phyloP scores from a whole-genome alignment of 805 yeast species.

The Brettanomyces sp. region DNA sequence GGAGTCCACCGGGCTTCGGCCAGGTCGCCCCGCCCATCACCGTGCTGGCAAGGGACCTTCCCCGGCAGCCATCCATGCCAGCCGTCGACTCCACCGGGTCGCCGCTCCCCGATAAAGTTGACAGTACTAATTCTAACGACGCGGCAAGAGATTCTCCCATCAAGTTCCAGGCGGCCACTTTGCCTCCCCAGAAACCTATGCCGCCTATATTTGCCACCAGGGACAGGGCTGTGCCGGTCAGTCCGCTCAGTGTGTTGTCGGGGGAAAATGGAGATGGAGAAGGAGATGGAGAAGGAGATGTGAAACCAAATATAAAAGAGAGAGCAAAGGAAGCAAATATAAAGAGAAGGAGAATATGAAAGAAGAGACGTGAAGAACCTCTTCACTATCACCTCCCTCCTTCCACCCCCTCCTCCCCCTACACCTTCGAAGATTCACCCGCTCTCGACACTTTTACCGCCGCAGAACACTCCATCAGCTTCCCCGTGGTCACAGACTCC shows the following conservation, averaged over 20 bases:
- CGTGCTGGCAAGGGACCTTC: constrained; percentile 25
- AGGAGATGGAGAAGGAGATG: no score
- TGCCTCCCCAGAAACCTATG: neutral
- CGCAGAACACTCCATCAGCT: neutral
- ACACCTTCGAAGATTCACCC: no score
- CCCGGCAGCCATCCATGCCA: constrained; percentile 52
- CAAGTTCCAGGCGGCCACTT: neutral
- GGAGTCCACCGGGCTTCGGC: no score
- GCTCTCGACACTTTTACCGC: neutral
- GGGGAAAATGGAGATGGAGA: no score
- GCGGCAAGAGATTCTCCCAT: neutral
- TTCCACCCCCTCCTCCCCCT: neutral
- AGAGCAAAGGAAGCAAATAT: no score
- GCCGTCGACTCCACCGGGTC: constrained; percentile 17
- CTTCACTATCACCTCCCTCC: neutral
- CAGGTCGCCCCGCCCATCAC: constrained; percentile 1
- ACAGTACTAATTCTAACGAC: neutral
- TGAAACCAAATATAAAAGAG: no score
- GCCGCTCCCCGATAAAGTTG: neutral
- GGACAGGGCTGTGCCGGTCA: no score
- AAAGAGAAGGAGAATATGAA: no score
- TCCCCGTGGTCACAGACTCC: neutral
- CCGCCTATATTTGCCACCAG: no score
- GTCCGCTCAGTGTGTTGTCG: no score
- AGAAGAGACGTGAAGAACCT: neutral